phyloP scores from a whole-genome alignment of 1,139 yeast species.

The Yamadazyma jaroonii region DNA sequence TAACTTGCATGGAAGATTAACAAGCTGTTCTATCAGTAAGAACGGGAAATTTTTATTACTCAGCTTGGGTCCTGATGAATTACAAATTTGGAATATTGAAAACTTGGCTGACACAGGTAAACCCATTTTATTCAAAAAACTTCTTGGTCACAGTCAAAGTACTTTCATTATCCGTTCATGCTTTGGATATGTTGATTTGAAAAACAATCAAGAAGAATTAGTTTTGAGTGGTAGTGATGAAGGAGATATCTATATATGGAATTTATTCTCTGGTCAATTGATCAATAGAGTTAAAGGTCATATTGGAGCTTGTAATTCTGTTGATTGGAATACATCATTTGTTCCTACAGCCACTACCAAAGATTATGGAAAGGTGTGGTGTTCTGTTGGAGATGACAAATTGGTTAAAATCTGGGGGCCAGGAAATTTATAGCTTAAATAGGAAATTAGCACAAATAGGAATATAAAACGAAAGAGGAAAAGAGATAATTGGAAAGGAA shows the following conservation, averaged over 20 bases:
- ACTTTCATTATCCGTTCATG: constrained; percentile 73
- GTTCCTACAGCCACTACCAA: constrained; percentile 18
- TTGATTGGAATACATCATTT: constrained; percentile 63
- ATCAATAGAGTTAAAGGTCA: constrained; percentile 64
- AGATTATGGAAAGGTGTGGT: constrained; percentile 58
- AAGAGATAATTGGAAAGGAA: too few species aligned
- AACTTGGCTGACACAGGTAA: constrained; percentile 16
- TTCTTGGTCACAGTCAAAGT: constrained; percentile 69
- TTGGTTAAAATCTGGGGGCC: constrained; percentile 66
- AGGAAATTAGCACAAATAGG: constrained; percentile 1
- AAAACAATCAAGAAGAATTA: constrained; percentile 56
- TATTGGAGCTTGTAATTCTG: constrained; percentile 64
- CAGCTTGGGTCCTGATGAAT: constrained; percentile 71
- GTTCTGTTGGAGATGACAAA: constrained; percentile 84
- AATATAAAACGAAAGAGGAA: constrained; percentile 1
- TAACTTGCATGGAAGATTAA: constrained; percentile 34
- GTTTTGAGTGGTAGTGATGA: constrained; percentile 84
- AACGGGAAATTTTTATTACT: constrained; percentile 54
- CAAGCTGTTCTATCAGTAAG: constrained; percentile 39
- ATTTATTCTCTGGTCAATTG: constrained; percentile 67
- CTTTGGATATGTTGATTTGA: constrained; percentile 54
- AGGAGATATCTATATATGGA: constrained; percentile 80
- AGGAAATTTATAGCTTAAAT: constrained; percentile 13
- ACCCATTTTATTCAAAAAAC: constrained; percentile 55
- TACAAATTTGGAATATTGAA: constrained; percentile 71